Conservation (phyloP, 2,329 filamentous ascomycete genomes). For the Exophiala sp. region DNA sequence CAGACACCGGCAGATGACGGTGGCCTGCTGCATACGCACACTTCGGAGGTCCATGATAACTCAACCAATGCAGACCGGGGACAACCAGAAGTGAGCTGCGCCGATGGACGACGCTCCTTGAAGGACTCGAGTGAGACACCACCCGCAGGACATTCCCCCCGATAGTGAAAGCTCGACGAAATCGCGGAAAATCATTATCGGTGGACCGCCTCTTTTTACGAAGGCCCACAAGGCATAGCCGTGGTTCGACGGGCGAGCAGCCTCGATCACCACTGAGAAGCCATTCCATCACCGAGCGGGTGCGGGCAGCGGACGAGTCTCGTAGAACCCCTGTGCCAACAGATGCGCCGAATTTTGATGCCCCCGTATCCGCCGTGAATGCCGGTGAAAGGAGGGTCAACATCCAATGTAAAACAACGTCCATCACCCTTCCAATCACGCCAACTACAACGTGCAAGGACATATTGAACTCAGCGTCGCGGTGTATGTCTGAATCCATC, state of each 20-base stretch:
- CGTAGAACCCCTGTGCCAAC: constrained; percentile 3
- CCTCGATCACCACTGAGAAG: constrained; percentile 1
- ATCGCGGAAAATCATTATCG: constrained; percentile 16
- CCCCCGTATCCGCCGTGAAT: constrained; percentile 74
- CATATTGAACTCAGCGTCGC: constrained; percentile 62
- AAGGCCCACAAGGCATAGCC: constrained; percentile 6
- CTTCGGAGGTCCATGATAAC: neutral
- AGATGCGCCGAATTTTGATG: constrained; percentile 48
- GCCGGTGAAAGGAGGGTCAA: constrained; percentile 68
- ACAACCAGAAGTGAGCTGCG: too few relatives aligned
- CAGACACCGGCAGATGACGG: neutral
- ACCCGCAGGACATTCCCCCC: too few relatives aligned
- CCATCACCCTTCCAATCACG: constrained; percentile 64
- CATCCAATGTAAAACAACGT: constrained; percentile 65
- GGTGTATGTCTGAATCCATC: constrained; percentile 58
- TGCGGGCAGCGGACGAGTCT: constrained; percentile 4
- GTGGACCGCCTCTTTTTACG: constrained; percentile 1
- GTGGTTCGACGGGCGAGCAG: constrained; percentile 7
- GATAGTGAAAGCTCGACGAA: too few relatives aligned
- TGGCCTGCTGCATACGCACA: constrained; percentile 2
- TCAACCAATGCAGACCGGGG: neutral
- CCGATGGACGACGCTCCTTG: neutral
- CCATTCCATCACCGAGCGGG: constrained; percentile 7
- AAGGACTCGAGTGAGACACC: neutral
- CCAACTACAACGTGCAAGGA: constrained; percentile 69